Conservation (phyloP, 257 asterid species). For the Haberlea rhodopensis region DNA sequence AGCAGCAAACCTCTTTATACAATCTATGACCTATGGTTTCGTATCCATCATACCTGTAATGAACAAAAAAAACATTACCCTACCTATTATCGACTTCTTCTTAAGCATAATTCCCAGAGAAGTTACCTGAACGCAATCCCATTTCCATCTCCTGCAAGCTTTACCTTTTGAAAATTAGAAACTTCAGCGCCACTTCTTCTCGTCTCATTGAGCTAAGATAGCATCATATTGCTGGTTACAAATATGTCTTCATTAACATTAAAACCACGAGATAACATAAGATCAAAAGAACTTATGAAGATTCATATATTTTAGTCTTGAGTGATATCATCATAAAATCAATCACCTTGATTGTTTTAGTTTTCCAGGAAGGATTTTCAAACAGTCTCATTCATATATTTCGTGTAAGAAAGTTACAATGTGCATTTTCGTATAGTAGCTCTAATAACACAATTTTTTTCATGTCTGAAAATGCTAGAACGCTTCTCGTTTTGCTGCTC, state of each 20-base stretch:
- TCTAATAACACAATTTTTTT: too few relatives aligned
- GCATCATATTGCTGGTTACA: constrained; percentile 69
- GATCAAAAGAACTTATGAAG: constrained; percentile 13
- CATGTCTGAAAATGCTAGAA: too few relatives aligned
- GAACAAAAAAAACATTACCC: constrained; percentile 19
- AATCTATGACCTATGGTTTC: too few relatives aligned
- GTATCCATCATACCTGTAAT: too few relatives aligned
- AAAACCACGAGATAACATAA: constrained; percentile 16
- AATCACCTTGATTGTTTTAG: too few relatives aligned
- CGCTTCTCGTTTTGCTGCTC: too few relatives aligned
- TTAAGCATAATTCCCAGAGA: constrained; percentile 8
- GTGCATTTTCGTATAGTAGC: too few relatives aligned
- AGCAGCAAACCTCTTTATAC: too few relatives aligned
- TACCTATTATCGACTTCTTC: constrained; percentile 16
- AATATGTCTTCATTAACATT: constrained; percentile 4
- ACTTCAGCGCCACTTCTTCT: constrained; percentile 46
- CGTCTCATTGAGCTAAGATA: constrained; percentile 49
- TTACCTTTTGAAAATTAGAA: constrained; percentile 54
- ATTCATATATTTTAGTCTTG: too few relatives aligned
- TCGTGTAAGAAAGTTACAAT: too few relatives aligned
- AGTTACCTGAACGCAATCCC: constrained; percentile 68
- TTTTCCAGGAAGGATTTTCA: too few relatives aligned
- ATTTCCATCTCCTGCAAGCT: constrained; percentile 63
- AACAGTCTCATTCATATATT: too few relatives aligned
- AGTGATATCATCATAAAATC: constrained; percentile 13